These are phyloP conservation scores for Linnemannia elongata DNA, from an alignment of 192 early-diverging fungal species.

Conservation along the genomic window DNA sequence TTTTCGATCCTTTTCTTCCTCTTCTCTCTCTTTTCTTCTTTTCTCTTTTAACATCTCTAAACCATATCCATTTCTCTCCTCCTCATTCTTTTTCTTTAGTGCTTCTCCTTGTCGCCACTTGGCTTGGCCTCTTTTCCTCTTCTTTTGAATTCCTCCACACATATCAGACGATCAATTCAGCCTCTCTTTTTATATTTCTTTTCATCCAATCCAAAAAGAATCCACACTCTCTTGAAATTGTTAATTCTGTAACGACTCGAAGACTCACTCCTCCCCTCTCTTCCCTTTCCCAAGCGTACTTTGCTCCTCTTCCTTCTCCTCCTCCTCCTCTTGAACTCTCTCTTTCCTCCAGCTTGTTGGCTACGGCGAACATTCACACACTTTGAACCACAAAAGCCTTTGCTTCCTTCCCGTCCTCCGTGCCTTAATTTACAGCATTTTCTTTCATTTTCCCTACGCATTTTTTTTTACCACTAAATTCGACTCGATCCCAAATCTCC, in stretches of 20 bases:
- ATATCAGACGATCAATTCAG: neutral
- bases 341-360: no score
- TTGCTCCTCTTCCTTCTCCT: neutral
- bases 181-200: neutral
- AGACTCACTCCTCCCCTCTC: neutral
- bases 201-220: neutral
- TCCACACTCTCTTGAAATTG: neutral
- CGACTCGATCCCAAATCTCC: neutral
- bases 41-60: neutral
- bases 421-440: neutral
- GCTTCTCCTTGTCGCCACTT: neutral
- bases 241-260: constrained; percentile 6
- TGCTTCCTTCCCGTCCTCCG: neutral
- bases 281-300: neutral
- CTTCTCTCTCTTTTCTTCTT: neutral
- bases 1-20: neutral
- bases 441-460: neutral
- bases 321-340: neutral
- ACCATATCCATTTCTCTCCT: neutral
- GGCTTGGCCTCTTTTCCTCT: neutral
- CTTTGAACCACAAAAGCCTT: neutral
- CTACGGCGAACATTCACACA: no score
- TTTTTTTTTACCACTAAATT: neutral
- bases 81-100: neutral
- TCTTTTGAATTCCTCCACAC: neutral